These are phyloP conservation scores for Exobasidium cylindrosporum DNA, from an alignment of 1,284 basidiomycete genomes.

Conservation along the genomic window DNA sequence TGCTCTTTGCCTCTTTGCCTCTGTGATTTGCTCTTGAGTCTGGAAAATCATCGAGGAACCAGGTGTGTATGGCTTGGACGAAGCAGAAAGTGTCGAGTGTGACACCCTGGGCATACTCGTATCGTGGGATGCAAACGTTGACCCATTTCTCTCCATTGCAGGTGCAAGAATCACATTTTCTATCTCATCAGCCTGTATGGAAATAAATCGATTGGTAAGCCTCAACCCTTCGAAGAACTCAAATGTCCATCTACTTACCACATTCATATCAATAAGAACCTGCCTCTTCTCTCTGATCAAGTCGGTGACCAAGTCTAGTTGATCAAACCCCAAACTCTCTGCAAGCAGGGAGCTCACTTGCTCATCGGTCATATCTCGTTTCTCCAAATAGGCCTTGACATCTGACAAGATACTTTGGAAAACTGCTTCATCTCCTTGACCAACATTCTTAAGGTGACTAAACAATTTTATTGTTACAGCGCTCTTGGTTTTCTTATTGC, in stretches of 20 bases:
- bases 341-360: constrained; percentile 74
- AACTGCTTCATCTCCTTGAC: constrained; percentile 1
- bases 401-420: background rate
- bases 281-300: background rate
- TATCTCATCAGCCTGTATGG: too few relatives aligned
- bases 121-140: constrained; percentile 1
- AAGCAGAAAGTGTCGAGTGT: background rate
- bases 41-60: constrained; percentile 51
- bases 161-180: background rate
- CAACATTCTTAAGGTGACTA: background rate
- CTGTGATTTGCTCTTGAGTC: constrained; percentile 44
- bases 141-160: constrained; percentile 1
- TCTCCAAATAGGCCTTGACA: background rate
- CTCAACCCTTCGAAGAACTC: too few relatives aligned
- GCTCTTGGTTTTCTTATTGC: background rate
- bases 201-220: too few relatives aligned
- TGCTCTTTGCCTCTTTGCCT: constrained; percentile 33
- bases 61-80: constrained; percentile 44
- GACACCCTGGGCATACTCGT: background rate
- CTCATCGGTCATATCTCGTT: constrained; percentile 56
- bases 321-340: constrained; percentile 82
- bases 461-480: background rate
- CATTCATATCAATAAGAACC: background rate
- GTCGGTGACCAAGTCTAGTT: constrained; percentile 63
- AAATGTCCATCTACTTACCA: too few relatives aligned